Base-by-base conservation (phyloP, 2,329 filamentous ascomycete species). In the Nemania serpens region DNA sequence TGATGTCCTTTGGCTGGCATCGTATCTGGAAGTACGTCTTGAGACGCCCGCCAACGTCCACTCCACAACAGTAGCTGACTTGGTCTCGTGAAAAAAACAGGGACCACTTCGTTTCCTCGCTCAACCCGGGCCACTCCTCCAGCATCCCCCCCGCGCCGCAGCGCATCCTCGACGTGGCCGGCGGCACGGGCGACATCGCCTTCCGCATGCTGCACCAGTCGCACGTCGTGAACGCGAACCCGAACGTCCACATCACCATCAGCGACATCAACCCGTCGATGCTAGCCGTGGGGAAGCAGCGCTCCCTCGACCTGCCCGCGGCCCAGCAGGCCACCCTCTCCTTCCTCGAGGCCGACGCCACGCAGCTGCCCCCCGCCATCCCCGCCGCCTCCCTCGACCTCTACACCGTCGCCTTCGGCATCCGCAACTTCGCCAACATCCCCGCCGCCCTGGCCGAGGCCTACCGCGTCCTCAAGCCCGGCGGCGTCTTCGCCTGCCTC, bases 1-100 rank as follows among this genome's bases (percentile, higher is more conserved):
- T 98, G 68, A 99, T 99, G 95, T 98, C 95, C 7, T 86, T 99
- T 49, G 95, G 95, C 57, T 93, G 97, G 78, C 95, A 99, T 77
- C 90, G 95, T 45, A 81, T 99, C 39, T 99, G 95, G 95, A 99
- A 89, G 85, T 85, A 69, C 51, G 34, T 29, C 25, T n/a, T 29
- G 25, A 29, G 25, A 29, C 25, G 25, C 25, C 25, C 25, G 4
- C 25, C 25, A 29, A 29, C 7, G 25, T 29, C 3, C 25, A 29
- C 25, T 41, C 46, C 46, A 34, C 20, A 10, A 22, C 15, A 22
- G n/a, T 11, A 50, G 51, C 25, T 18, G 50, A 39, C 29, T 15
- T 13, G 34, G 55, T 41, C 36, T 51, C 59, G 39, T 25, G 25
- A 39, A 12, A 34, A n/a, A 49, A 52, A 47, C 61, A 86, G 84